A percentile compares a stretch with the other conserved stretches of the same genome.
These are phyloP conservation scores for Cercis canadensis DNA, from an alignment of 306 rosid genomes.

Conservation along the genomic window DNA sequence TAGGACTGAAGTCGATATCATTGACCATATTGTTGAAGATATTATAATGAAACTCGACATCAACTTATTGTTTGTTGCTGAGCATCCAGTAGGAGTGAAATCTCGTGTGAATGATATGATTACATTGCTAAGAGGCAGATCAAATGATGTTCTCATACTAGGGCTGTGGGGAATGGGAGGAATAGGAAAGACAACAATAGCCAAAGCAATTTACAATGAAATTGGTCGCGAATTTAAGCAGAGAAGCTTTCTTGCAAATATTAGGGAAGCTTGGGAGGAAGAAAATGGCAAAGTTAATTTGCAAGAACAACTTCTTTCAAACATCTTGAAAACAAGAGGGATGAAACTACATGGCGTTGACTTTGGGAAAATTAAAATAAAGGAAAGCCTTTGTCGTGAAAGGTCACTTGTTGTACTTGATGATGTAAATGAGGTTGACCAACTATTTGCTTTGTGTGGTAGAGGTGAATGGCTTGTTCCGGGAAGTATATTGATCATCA, in stretches of 20 bases:
- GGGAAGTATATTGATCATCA: not conserved
- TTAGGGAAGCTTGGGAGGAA: no score
- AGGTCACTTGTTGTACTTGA: not conserved
- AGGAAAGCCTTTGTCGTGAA: not conserved
- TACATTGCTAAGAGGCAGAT: no score
- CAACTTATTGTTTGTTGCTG: no score
- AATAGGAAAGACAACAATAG: not conserved
- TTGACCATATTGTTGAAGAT: no score
- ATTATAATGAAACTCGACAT: no score
- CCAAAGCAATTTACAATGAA: not conserved
- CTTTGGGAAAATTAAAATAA: not conserved
- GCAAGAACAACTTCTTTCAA: not conserved
- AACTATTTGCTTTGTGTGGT: not conserved
- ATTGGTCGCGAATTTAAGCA: no score
- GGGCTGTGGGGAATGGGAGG: constrained; percentile 8
- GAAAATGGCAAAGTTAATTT: not conserved
- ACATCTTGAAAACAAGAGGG: not conserved
- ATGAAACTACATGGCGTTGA: not conserved
- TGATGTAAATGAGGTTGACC: not conserved
- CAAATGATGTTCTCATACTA: not conserved
- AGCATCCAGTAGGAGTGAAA: no score
- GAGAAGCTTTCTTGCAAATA: no score
- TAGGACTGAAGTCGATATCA: no score
- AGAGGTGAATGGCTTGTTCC: not conserved
- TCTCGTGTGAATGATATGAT: no score